Percentiles rank a stretch among this genome's conserved stretches.
These are phyloP conservation scores for Brettanomyces nanus DNA, from an alignment of 805 yeast genomes.

Conservation along the genomic window DNA sequence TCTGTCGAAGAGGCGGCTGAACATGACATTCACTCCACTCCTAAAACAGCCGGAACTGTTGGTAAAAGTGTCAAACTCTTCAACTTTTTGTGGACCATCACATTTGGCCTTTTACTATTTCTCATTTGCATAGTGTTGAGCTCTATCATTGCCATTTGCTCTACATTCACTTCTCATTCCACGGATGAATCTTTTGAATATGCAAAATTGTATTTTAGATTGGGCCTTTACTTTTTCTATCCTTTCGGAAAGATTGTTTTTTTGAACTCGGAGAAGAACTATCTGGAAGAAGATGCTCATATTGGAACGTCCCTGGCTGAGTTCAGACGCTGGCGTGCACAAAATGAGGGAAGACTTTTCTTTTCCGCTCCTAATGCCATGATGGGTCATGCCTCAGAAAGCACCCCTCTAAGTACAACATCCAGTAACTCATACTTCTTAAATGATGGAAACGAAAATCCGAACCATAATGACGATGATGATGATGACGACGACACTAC, in stretches of 20 bases:
- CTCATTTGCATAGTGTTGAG: slow-evolving; percentile 45
- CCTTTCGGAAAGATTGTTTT: slow-evolving; percentile 92
- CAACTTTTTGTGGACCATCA: slow-evolving; percentile 63
- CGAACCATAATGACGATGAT: slow-evolving; percentile 10
- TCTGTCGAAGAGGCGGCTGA: slow-evolving; percentile 89
- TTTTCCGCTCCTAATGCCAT: slow-evolving; percentile 52
- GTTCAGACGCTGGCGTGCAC: slow-evolving; percentile 81
- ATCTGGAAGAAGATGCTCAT: slow-evolving; percentile 77
- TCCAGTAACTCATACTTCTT: not conserved
- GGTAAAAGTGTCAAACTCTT: slow-evolving; percentile 56
- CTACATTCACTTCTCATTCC: slow-evolving; percentile 36
- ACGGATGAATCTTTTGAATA: slow-evolving; percentile 48
- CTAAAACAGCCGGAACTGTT: slow-evolving; percentile 40
- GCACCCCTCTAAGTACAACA: not conserved
- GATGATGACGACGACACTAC: slow-evolving; percentile 22
- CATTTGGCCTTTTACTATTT: slow-evolving; percentile 62
- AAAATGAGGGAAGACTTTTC: slow-evolving; percentile 68
- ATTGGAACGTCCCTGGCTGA: slow-evolving; percentile 83
- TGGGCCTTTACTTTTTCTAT: slow-evolving; percentile 64
- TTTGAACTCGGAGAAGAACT: slow-evolving; percentile 68
- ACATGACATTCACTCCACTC: slow-evolving; percentile 81
- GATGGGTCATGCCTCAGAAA: slow-evolving; percentile 1
- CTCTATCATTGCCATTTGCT: slow-evolving; percentile 34
- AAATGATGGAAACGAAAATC: not conserved
- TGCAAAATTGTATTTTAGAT: slow-evolving; percentile 46